Evolutionary conservation across 371 early-diverging fungal genomes (phyloP).

Genomic region (Mucor saturninus): DNA sequence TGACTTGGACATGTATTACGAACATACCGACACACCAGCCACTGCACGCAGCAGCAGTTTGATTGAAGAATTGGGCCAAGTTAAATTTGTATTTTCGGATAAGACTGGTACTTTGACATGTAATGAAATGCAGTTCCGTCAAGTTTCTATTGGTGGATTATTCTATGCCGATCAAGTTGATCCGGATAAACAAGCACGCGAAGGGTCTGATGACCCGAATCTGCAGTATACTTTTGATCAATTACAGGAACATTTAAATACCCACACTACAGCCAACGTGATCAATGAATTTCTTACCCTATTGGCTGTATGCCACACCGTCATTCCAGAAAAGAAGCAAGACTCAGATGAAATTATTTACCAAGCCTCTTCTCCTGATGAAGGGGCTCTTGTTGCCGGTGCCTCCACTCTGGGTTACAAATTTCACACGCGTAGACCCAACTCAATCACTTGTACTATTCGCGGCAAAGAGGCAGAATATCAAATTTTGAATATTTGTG

Average conservation of each 20-base stretch:
- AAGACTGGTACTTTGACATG: slow-evolving; percentile 86
- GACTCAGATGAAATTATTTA: slow-evolving; percentile 49
- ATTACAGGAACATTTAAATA: slow-evolving; percentile 58
- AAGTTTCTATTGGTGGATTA: slow-evolving; percentile 68
- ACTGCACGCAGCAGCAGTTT: slow-evolving; percentile 77
- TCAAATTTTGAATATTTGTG: slow-evolving; percentile 93
- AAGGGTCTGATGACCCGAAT: slow-evolving; percentile 38
- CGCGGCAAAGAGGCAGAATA: slow-evolving; percentile 72
- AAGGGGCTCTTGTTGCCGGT: slow-evolving; percentile 79
- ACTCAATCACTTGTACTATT: slow-evolving; percentile 78
- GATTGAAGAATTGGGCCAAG: slow-evolving; percentile 89
- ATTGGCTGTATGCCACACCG: slow-evolving; percentile 68
- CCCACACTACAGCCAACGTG: slow-evolving; percentile 53
- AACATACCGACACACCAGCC: slow-evolving; percentile 66
- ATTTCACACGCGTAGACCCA: slow-evolving; percentile 85
- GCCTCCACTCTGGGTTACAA: slow-evolving; percentile 74
- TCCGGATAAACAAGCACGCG: slow-evolving; percentile 20
- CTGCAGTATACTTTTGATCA: slow-evolving; percentile 66
- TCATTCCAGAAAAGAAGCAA: slow-evolving; percentile 46
- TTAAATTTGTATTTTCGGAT: slow-evolving; percentile 95
- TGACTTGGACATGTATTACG: slow-evolving; percentile 74
- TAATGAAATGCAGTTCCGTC: slow-evolving; percentile 73
- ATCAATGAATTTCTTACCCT: slow-evolving; percentile 66
- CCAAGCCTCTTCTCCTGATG: slow-evolving; percentile 85
- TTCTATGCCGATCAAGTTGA: slow-evolving; percentile 37